A percentile compares a stretch with the other conserved stretches of the same genome.
Conservation (phyloP, 257 asterid genomes). For the Scutellaria galericulata region DNA sequence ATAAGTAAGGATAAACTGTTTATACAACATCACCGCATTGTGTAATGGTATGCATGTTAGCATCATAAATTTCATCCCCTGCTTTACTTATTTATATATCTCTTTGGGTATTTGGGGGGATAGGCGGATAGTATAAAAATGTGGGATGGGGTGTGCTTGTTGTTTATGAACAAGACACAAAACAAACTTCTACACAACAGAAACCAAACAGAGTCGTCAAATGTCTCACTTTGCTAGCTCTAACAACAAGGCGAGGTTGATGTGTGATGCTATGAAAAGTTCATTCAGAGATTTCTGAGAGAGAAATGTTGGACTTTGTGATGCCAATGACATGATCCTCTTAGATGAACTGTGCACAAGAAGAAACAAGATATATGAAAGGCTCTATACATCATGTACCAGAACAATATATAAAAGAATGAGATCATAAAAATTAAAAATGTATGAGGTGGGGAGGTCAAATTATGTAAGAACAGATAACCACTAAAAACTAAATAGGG, state of each 20-base stretch:
- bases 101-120: background rate
- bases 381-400: background rate
- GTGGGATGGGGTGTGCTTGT: background rate
- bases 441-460: no score
- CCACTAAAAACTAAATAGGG: background rate
- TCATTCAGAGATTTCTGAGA: constrained; percentile 59
- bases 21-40: background rate
- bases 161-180: background rate
- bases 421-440: no score
- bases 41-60: background rate
- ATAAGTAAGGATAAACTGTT: constrained; percentile 6
- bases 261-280: constrained; percentile 53
- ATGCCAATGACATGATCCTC: constrained; percentile 57
- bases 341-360: constrained; percentile 61
- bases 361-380: constrained; percentile 25
- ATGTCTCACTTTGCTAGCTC: constrained; percentile 79
- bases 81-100: background rate
- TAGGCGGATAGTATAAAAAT: background rate
- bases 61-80: background rate
- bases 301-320: constrained; percentile 62
- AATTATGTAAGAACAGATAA: no score
- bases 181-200: background rate
- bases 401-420: background rate
- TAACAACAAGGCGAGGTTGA: constrained; percentile 60
- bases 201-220: constrained; percentile 18